Evolutionary conservation across 768 basidiomycete genomes (phyloP), one percentile per base, ranked within the genome.

Genomic region (Pleurotus platypus): DNA sequence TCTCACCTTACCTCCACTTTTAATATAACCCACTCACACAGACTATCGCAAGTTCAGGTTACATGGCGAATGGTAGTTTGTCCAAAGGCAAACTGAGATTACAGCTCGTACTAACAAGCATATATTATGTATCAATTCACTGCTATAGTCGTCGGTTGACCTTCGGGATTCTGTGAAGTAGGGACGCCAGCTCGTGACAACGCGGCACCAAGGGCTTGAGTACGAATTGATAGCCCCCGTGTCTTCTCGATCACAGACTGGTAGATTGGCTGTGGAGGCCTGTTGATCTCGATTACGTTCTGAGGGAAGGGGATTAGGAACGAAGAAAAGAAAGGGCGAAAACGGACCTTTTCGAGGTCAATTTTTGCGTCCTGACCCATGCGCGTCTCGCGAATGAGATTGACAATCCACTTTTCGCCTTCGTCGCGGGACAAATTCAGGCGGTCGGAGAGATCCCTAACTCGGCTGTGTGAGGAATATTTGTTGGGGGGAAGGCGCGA

Each of bases 381-480:
- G 46, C 94, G 84, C 5, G 95, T 96, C 72, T 98, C 97, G 35
- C 97, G 86, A 65, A 98, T 97, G 60, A 98, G 89, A 77, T 98
- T 98, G 65, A 98, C 97, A 60, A 98, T 96, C 96, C 96, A 99
- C 66, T 96, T 96, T 69, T 99, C 97, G 50, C 96, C 97, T 67
- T 98, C 97, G 62, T 94, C 94, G 42, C 80, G 84, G n/a, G 90
- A 87, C 48, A 98, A 81, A 70, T 98, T 98, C 12, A 98, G 80
- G 7, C 96, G 86, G 65, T 92, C 89, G 7, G 95, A 97, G 11
- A 98, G 83, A 66, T 97, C 93, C 58, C 94, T 94, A 60, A 46
- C 48, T 26, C 47, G 37, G 4, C 43, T 38, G 18, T 35, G 9
- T 35, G 30, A 35, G 30, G 9, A 35, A 11, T 11, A 11, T 35